A percentile compares a stretch with the other conserved stretches of the same genome.
phyloP scores from a whole-genome alignment of 1,139 yeast genomes.

The Debaryomyces sp. region DNA sequence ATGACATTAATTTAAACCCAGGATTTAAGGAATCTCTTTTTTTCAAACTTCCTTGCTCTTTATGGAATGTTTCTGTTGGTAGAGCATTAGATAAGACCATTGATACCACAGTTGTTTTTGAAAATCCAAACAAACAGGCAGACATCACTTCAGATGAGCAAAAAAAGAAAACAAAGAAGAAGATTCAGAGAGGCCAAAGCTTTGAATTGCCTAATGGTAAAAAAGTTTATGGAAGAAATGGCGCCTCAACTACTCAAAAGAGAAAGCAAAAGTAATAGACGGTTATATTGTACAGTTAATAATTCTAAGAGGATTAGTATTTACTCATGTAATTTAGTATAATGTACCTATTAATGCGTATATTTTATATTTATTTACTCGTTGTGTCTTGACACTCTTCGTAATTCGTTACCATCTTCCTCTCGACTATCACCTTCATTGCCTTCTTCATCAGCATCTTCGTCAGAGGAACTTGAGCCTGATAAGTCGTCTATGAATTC shows the following conservation, averaged over 20 bases:
- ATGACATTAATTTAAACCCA: slow-evolving; percentile 39
- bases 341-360: slow-evolving; percentile 1
- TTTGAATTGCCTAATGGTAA: slow-evolving; percentile 62
- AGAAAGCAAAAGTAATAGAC: slow-evolving; percentile 15
- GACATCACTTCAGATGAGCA: slow-evolving; percentile 14
- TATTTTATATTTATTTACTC: slow-evolving; percentile 20
- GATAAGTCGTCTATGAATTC: slow-evolving; percentile 40
- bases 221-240: slow-evolving; percentile 49
- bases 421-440: slow-evolving; percentile 17
- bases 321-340: slow-evolving; percentile 6
- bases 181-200: slow-evolving; percentile 45
- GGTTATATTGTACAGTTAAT: slow-evolving; percentile 14
- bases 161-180: slow-evolving; percentile 30
- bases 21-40: slow-evolving; percentile 60
- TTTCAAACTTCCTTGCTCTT: slow-evolving; percentile 44
- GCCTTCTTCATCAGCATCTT: slow-evolving; percentile 13
- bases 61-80: slow-evolving; percentile 54
- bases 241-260: slow-evolving; percentile 19
- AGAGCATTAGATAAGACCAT: slow-evolving; percentile 29
- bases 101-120: slow-evolving; percentile 24
- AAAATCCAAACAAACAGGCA: slow-evolving; percentile 16
- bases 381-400: slow-evolving; percentile 45
- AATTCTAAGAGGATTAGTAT: slow-evolving; percentile 13
- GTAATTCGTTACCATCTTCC: slow-evolving; percentile 27
- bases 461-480: slow-evolving; percentile 43